A percentile compares a stretch with the other conserved stretches of the same genome.
Evolutionary conservation across 164 flowering plant species (phyloP).

Genomic region (Chloranthus sessilifolius): DNA sequence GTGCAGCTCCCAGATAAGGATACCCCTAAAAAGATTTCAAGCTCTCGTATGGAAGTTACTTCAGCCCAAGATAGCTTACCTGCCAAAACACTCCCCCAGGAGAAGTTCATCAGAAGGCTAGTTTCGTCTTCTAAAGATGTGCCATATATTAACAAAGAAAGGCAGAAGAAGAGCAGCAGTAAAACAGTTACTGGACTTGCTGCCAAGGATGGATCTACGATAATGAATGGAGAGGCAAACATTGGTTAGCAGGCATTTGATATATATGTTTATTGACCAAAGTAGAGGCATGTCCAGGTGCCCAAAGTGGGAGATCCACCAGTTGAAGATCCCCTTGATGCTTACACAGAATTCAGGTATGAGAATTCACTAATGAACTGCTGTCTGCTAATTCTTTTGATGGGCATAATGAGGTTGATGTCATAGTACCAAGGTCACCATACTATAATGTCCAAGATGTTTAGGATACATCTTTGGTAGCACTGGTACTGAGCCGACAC

Average conservation of each 20-base stretch:
- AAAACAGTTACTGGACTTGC: conserved; percentile 25
- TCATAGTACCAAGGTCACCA: too few species aligned
- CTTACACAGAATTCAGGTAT: conserved; percentile 9
- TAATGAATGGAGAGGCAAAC: conserved; percentile 61
- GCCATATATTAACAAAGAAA: conserved; percentile 32
- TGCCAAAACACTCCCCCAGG: conserved; percentile 11
- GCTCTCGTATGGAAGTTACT: conserved; percentile 18
- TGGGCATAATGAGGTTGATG: too few species aligned
- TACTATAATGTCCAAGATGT: too few species aligned
- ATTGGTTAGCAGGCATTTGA: conserved; percentile 26
- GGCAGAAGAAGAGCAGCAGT: conserved; percentile 39
- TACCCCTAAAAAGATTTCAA: conserved; percentile 9
- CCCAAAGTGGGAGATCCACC: neutral
- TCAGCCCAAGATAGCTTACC: conserved; percentile 19
- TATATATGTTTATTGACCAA: conserved; percentile 1
- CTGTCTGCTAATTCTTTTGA: too few species aligned
- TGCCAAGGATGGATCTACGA: conserved; percentile 31
- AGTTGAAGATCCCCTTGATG: neutral
- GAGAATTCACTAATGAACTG: neutral
- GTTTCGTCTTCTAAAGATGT: conserved; percentile 30
- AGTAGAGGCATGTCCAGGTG: neutral
- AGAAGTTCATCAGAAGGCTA: conserved; percentile 30
- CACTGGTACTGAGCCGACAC: too few species aligned
- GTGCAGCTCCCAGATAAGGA: conserved; percentile 17
- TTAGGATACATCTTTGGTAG: too few species aligned